A percentile compares a stretch with the other conserved stretches of the same genome.
Evolutionary conservation across 139 green algal genomes (phyloP).

Genomic region (Micractinium conductrix): DNA sequence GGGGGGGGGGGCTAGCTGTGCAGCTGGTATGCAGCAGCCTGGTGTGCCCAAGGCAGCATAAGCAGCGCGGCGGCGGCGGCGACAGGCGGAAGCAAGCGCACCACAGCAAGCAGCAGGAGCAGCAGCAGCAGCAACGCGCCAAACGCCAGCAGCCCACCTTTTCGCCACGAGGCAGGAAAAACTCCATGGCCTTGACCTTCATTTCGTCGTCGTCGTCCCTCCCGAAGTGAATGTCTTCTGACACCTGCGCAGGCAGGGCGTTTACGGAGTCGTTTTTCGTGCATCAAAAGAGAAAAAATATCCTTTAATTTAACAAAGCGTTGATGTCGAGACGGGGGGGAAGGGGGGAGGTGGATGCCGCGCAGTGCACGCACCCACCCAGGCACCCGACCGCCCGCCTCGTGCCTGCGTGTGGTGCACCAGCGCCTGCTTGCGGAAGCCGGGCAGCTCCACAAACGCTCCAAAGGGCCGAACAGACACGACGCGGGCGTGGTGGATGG

Average conservation of each 20-base stretch:
- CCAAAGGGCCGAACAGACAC: constrained; percentile 56
- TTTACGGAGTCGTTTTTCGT: too few relatives aligned
- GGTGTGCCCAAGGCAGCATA: background rate
- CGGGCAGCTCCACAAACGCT: constrained; percentile 54
- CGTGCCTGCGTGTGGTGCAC: constrained; percentile 49
- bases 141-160: background rate
- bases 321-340: too few relatives aligned
- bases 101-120: background rate
- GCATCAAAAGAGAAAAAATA: too few relatives aligned
- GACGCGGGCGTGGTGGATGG: constrained; percentile 58
- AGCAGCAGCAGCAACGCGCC: too few relatives aligned
- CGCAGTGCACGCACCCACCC: background rate
- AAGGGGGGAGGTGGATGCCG: too few relatives aligned
- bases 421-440: constrained; percentile 50
- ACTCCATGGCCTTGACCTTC: constrained; percentile 59
- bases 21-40: too few relatives aligned
- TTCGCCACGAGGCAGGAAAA: constrained; percentile 40
- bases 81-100: background rate
- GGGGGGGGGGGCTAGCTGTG: background rate
- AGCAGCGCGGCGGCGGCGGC: background rate
- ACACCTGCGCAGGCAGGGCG: too few relatives aligned
- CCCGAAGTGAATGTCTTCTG: constrained; percentile 43
- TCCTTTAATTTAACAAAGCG: too few relatives aligned
- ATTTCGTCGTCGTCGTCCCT: constrained; percentile 56
- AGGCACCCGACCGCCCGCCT: background rate